Conservation (phyloP, 129 eudicot species). For the Glebionis coronaria region DNA sequence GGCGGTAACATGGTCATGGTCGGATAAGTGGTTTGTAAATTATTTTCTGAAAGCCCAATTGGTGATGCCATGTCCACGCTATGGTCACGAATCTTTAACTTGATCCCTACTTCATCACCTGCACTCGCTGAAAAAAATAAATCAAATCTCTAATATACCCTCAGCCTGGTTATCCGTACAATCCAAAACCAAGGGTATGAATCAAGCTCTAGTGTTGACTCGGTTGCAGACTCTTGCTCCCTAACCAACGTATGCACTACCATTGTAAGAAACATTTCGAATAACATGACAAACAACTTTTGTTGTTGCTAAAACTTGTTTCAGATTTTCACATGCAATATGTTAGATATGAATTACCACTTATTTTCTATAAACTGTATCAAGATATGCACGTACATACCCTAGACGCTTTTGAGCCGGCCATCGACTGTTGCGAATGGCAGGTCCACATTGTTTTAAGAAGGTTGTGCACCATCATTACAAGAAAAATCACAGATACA, state of each 20-base stretch:
- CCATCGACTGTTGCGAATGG: too few relatives aligned
- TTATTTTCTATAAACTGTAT: too few relatives aligned
- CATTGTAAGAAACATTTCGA: too few relatives aligned
- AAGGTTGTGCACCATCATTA: too few relatives aligned
- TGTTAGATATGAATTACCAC: too few relatives aligned
- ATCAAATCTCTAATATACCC: constrained; percentile 1
- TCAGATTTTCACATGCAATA: background rate
- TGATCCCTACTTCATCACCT: constrained; percentile 70
- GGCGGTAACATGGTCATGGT: constrained; percentile 29
- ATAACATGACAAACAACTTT: too few relatives aligned
- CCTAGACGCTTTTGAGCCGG: too few relatives aligned
- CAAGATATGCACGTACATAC: too few relatives aligned
- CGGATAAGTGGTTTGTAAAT: constrained; percentile 29
- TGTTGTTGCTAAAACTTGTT: too few relatives aligned
- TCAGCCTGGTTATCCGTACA: background rate
- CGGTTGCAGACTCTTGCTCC: background rate
- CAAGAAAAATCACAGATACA: background rate
- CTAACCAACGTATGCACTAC: background rate
- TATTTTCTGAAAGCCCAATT: constrained; percentile 35
- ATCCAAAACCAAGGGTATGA: constrained; percentile 11
- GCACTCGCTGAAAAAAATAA: constrained; percentile 6
- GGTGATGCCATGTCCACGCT: constrained; percentile 34
- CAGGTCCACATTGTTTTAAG: too few relatives aligned
- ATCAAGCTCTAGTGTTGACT: constrained; percentile 2
- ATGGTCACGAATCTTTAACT: constrained; percentile 40